Percentiles rank a stretch among this genome's conserved stretches.
phyloP scores from a whole-genome alignment of 306 rosid species.

The Inga oerstediana region DNA sequence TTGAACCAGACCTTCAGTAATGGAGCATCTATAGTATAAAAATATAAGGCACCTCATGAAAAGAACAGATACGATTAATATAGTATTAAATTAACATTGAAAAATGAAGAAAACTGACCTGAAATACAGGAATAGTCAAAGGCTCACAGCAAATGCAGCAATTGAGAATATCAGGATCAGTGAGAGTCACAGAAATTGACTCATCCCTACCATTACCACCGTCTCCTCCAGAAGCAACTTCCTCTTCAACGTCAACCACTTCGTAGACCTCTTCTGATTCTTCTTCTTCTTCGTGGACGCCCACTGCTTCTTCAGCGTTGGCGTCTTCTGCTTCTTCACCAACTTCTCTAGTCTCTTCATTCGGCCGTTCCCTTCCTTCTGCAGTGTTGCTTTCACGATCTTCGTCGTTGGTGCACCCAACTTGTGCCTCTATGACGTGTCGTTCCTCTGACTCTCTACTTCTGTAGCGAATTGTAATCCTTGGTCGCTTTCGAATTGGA shows the following conservation, averaged over 20 bases:
- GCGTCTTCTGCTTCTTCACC: neutral
- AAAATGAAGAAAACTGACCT: too few relatives aligned
- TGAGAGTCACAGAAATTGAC: constrained; percentile 41
- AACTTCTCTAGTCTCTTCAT: neutral
- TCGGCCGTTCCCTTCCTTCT: neutral
- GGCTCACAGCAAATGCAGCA: constrained; percentile 76
- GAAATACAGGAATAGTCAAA: constrained; percentile 49
- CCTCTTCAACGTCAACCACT: too few relatives aligned
- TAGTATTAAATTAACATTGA: too few relatives aligned
- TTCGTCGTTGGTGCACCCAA: neutral
- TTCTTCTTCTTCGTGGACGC: neutral
- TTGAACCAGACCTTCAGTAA: too few relatives aligned
- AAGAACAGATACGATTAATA: too few relatives aligned
- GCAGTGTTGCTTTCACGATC: too few relatives aligned
- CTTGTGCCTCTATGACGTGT: neutral
- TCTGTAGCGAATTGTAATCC: neutral
- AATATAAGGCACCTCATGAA: too few relatives aligned
- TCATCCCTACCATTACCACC: neutral
- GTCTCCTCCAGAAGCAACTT: neutral
- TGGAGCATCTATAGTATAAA: too few relatives aligned
- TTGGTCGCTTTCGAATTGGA: neutral
- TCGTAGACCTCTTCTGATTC: neutral
- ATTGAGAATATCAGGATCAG: constrained; percentile 78
- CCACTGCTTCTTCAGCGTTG: too few relatives aligned
- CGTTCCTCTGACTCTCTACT: neutral